Percentiles rank a stretch among this genome's conserved stretches.
These are phyloP conservation scores for Dipteronia sinensis DNA, from an alignment of 345 rosid species.

Conservation along the genomic window DNA sequence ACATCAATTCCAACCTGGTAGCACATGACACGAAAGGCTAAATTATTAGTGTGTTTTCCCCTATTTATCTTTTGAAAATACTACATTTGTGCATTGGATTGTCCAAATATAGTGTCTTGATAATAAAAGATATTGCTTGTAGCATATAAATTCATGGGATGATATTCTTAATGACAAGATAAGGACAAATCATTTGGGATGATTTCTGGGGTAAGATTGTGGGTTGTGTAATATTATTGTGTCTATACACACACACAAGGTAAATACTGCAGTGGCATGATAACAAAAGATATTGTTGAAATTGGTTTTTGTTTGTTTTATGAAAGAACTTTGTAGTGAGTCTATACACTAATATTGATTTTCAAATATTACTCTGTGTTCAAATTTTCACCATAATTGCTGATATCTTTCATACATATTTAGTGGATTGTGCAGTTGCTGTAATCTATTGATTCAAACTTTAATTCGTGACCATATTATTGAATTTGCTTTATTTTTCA, in stretches of 20 bases:
- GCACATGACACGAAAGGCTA: background rate
- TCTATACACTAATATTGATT: too few relatives aligned
- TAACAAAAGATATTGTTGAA: background rate
- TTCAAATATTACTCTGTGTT: background rate
- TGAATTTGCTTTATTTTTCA: slow-evolving; percentile 28
- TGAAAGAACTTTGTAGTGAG: background rate
- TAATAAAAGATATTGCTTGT: too few relatives aligned
- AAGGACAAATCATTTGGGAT: too few relatives aligned
- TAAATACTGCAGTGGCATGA: too few relatives aligned
- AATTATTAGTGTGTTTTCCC: too few relatives aligned
- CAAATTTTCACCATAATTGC: background rate
- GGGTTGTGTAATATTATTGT: too few relatives aligned
- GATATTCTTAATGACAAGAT: too few relatives aligned
- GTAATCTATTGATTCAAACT: background rate
- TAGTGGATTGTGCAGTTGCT: background rate
- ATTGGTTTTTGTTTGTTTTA: background rate
- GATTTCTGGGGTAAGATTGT: too few relatives aligned
- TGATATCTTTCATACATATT: background rate
- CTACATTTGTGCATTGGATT: background rate
- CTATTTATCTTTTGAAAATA: background rate
- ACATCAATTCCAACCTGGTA: background rate
- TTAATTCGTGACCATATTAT: background rate
- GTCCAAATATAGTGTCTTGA: background rate
- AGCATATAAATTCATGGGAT: too few relatives aligned
- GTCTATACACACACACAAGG: too few relatives aligned